Base-by-base conservation (phyloP, 2,329 filamentous ascomycete species). In the Arthrinium puccinioides region DNA sequence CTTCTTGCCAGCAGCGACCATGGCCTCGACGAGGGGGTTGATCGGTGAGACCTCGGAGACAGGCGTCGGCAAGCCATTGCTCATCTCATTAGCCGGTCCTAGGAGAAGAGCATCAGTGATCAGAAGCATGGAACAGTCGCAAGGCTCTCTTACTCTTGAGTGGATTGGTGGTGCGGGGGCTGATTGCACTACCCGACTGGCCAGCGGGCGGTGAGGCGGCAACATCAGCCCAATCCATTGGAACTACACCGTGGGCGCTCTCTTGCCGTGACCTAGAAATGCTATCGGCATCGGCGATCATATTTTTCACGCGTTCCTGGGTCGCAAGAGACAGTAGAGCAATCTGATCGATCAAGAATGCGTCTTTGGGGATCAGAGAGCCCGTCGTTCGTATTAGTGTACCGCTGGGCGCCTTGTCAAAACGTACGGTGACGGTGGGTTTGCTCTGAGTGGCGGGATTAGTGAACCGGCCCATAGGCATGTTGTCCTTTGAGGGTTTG, bases 241-340 rank as follows among this genome's bases (percentile, higher is more conserved):
- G 85, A 6, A 95, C 69, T 21, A 81, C 66, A 2, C 89, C 90
- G 57, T 94, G 84, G 2, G 88, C 86, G 15, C 83, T 85, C 42
- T 74, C 79, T 54, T 86, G 83, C 37, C 90, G 78, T 41, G 77
- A 84, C 41, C 72, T 71, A 4, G 87, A 76, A 31, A 94, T 63
- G 9, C 72, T 72, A 38, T 80, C 76, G 9, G 87, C 80, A 50
- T 95, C 88, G 52, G 89, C 84, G 4, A 96, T 55, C 21, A 96
- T 62, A 10, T 79, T 76, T 37, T 85, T 74, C 25, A 96, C 50
- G 20, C 87, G 76, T 49, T 94, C 84, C 54, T 90, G 87, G 9
- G 87, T 81, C 14, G 86, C 85, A 39, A 96, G 73, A 6, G 87
- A 92, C 40, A 96, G 58, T 13, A 96, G 69, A 19, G 86, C 84